Evolutionary conservation across 2,329 filamentous ascomycete species (phyloP), one percentile per base, ranked within the genome.

Genomic region (Diplodia sapinea): DNA sequence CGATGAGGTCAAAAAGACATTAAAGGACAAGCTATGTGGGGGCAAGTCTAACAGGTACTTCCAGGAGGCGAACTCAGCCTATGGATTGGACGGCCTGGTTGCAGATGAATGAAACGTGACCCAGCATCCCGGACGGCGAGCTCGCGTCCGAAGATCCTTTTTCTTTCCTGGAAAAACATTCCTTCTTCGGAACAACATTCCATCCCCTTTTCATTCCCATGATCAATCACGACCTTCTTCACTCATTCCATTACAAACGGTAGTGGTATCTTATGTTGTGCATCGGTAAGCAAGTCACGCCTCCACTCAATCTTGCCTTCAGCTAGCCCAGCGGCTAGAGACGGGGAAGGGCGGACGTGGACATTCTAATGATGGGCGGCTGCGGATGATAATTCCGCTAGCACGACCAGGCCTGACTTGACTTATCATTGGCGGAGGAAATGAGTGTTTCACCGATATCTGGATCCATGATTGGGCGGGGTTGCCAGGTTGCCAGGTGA

Each of bases 31-130:
- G 29, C 15, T 66, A 9, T 50, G 29, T 4, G 64, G 54, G 20
- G 31, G 29, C 11, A 20, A n/a, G 17, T 31, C 29, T n/a, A 49
- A 23, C 12, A 51, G 20, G 47, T 31, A 47, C n/a, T 15, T 7
- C 9, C 17, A 17, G 5, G 29, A 38, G 5, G 47, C 47, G n/a
- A 17, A 13, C 9, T 31, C 50, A 4, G 23, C 3, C 5, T 33
- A 20, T 15, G 57, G 59, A 5, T 31, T 52, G 31, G 40, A 63
- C 12, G 47, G 31, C 47, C 17, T 63, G 31, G 47, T 51, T 9
- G 59, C 47, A 11, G 59, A 63, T 6, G 59, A 51, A 26, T 63
- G 59, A 63, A 9, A 3, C 17, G 13, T 20, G 43, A n/a, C 13
- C n/a, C 17, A 20, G 43, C 6, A 47, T 47, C 12, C 7, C 5